Evolutionary conservation across 2,329 filamentous ascomycete genomes (phyloP), one percentile per base, ranked within the genome.

Genomic region (Balansia obtecta): DNA sequence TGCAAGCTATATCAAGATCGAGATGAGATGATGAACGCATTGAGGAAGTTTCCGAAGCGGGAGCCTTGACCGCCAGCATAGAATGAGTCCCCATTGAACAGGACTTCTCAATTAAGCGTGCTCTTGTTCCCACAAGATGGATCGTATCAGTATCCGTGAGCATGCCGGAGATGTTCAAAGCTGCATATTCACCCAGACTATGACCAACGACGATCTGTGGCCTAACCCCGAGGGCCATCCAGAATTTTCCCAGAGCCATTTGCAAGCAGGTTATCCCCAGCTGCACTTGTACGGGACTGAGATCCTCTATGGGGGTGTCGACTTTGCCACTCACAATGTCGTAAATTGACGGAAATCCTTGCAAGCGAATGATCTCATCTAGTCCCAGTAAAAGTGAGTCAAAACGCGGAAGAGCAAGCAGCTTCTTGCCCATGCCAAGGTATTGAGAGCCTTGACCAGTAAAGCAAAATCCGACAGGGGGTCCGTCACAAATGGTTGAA

Each of bases 81-180:
- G 75, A 75, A 58, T 89, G 85, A 1, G 79, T 85, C 53, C 82
- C 78, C 12, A 71, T n/a, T 75, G 43, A 81, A 75, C 2, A 89
- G 72, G 9, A 87, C 71, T 60, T 77, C 69, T 27, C 27, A 27
- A 27, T 4, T 27, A 27, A 27, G 27, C 27, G 27, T 16, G 85
- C 85, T 55, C 86, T 77, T 50, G 71, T 65, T 42, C 86, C 86
- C 22, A 89, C 84, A 1, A 90, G 72, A 56, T 82, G 84, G 50
- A 93, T 76, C 59, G 84, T 79, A 61, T 88, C 85, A 57, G 79
- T 80, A 18, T 79, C 80, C 12, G 83, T 85, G 18, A 88, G 70
- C 18, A 88, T 83, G 48, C 83, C 85, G 48, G 84, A 81, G 41
- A 81, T 74, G 58, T 86, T 75, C 9, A 88, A 34, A 86, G 70